Percentiles rank a stretch among this genome's conserved stretches.
These are phyloP conservation scores for Fraxinus americana DNA, from an alignment of 257 asterid species.

Conservation along the genomic window DNA sequence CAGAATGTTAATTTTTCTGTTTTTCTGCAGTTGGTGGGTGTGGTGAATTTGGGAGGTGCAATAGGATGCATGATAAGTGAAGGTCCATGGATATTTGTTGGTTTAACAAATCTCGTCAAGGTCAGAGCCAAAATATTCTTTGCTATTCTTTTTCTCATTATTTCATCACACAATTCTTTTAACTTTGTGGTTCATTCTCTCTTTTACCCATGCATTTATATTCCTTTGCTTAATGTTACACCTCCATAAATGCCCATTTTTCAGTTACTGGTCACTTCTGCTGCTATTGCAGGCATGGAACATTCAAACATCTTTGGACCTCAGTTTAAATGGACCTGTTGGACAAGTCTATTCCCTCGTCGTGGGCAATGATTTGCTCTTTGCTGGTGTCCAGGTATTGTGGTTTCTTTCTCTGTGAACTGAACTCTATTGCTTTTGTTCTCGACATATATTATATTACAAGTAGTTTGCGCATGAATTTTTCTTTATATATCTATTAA, in stretches of 20 bases:
- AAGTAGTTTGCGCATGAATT: neutral
- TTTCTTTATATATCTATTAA: neutral
- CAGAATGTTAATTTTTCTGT: slow-evolving; percentile 14
- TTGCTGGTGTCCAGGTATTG: slow-evolving; percentile 94
- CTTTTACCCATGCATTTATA: neutral
- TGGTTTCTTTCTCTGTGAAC: slow-evolving; percentile 17
- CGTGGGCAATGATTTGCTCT: slow-evolving; percentile 81
- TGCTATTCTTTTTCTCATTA: neutral
- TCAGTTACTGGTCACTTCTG: slow-evolving; percentile 14
- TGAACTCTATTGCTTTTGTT: slow-evolving; percentile 4
- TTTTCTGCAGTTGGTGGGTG: slow-evolving; percentile 60
- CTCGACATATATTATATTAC: neutral
- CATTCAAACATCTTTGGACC: slow-evolving; percentile 77
- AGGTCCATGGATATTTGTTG: slow-evolving; percentile 97
- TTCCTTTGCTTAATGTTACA: neutral
- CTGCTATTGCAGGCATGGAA: slow-evolving; percentile 84
- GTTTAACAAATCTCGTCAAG: slow-evolving; percentile 84
- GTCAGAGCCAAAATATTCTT: slow-evolving; percentile 42
- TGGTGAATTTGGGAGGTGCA: slow-evolving; percentile 64
- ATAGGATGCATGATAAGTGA: slow-evolving; percentile 92
- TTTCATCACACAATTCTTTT: neutral
- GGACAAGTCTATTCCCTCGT: slow-evolving; percentile 95
- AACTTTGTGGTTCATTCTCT: neutral
- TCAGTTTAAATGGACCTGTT: slow-evolving; percentile 84
- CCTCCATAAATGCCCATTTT: slow-evolving; percentile 11